phyloP scores from a whole-genome alignment of 495 filamentous ascomycete genomes.

The Penicillium nucicola region DNA sequence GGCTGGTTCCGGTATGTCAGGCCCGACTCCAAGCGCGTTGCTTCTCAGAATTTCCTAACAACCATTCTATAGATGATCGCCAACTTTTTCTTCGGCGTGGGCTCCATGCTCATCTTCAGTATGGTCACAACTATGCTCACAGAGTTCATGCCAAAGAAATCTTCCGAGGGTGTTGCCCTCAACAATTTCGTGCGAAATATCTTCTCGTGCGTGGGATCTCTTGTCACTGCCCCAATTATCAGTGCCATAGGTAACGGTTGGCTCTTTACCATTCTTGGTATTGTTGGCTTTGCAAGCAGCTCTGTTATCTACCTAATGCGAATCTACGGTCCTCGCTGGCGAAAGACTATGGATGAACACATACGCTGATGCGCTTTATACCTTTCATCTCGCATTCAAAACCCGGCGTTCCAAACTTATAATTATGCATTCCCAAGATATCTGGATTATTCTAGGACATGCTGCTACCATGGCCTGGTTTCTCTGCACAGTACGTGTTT shows the following conservation, averaged over 20 bases:
- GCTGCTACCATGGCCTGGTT: too few relatives aligned
- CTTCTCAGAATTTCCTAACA: constrained; percentile 14
- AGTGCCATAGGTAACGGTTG: constrained; percentile 83
- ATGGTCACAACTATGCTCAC: constrained; percentile 79
- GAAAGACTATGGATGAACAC: constrained; percentile 61
- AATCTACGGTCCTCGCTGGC: constrained; percentile 64
- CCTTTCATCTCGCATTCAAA: background rate
- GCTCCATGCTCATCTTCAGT: constrained; percentile 85
- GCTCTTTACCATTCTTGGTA: constrained; percentile 76
- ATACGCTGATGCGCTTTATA: constrained; percentile 13
- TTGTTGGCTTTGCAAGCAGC: constrained; percentile 55
- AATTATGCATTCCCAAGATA: background rate
- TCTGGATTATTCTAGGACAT: too few relatives aligned
- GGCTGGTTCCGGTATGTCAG: constrained; percentile 61
- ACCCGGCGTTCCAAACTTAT: background rate
- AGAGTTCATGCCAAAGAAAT: constrained; percentile 81
- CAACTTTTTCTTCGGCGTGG: constrained; percentile 86
- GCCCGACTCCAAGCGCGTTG: constrained; percentile 17
- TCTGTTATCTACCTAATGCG: constrained; percentile 64
- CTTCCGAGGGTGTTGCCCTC: constrained; percentile 75
- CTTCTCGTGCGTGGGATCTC: constrained; percentile 71
- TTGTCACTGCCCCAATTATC: constrained; percentile 76
- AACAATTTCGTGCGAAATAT: constrained; percentile 80
- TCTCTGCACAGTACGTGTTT: too few relatives aligned
- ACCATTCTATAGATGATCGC: constrained; percentile 54